These are phyloP conservation scores for Spathaspora arborariae DNA, from an alignment of 805 yeast genomes.

Conservation along the genomic window DNA sequence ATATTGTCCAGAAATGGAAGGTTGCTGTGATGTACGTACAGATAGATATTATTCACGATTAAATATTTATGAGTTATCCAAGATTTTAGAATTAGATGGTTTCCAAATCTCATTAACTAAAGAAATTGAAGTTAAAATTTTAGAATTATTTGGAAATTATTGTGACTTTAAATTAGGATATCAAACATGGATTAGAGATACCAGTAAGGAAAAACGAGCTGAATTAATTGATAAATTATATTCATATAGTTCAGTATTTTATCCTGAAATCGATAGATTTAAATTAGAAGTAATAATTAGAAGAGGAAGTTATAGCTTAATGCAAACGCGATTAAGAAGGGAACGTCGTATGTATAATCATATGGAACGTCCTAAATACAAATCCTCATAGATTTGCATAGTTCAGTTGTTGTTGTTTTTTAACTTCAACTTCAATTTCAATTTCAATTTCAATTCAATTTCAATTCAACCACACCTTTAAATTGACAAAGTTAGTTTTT, in stretches of 20 bases:
- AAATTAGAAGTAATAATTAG: constrained; percentile 70
- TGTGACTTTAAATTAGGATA: constrained; percentile 73
- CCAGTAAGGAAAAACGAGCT: constrained; percentile 50
- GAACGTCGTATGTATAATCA: constrained; percentile 30
- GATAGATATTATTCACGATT: constrained; percentile 41
- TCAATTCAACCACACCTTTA: neutral
- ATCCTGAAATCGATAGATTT: constrained; percentile 47
- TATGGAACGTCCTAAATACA: constrained; percentile 58
- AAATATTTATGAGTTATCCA: constrained; percentile 53
- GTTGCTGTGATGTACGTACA: constrained; percentile 6
- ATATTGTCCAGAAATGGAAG: neutral
- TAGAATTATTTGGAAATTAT: constrained; percentile 50
- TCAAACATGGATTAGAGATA: constrained; percentile 83
- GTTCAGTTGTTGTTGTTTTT: too few species aligned
- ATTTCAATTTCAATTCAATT: neutral
- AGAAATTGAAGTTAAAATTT: constrained; percentile 48
- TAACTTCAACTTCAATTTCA: neutral
- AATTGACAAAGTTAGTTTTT: neutral
- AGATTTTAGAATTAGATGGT: constrained; percentile 44
- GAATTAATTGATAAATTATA: constrained; percentile 47
- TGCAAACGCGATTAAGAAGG: constrained; percentile 73
- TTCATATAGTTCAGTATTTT: constrained; percentile 42
- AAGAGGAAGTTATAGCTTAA: constrained; percentile 74
- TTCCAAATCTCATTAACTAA: constrained; percentile 51
- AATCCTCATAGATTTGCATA: neutral